A percentile compares a stretch with the other conserved stretches of the same genome.
Conservation (phyloP, 1,284 basidiomycete genomes). For the Trichosporon ovoides region DNA sequence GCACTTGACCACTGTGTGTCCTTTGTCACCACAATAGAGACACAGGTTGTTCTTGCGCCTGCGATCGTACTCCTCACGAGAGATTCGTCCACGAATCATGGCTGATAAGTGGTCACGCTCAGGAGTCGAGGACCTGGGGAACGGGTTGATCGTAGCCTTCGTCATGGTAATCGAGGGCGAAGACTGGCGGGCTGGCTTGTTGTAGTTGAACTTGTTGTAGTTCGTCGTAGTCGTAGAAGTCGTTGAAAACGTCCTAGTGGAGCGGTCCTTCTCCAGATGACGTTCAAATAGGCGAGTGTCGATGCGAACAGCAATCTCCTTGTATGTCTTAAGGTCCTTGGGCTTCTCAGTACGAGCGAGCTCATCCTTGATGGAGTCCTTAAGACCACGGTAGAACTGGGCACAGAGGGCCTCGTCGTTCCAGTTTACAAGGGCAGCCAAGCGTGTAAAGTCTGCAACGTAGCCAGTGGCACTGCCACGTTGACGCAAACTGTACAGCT, state of each 20-base stretch:
- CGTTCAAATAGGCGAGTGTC: slow-evolving; percentile 20
- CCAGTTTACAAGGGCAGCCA: slow-evolving; percentile 15
- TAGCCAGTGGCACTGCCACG: slow-evolving; percentile 17
- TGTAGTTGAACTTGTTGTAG: no score
- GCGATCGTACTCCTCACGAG: no score
- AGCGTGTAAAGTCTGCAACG: slow-evolving; percentile 14
- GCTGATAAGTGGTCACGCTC: no score
- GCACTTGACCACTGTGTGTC: neutral
- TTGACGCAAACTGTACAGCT: slow-evolving; percentile 17
- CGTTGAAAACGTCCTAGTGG: no score
- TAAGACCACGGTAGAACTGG: slow-evolving; percentile 22
- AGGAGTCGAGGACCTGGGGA: no score
- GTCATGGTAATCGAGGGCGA: no score
- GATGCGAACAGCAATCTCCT: slow-evolving; percentile 7
- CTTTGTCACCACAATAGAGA: neutral
- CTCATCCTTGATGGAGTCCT: slow-evolving; percentile 20
- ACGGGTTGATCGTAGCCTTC: no score
- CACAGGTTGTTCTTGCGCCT: neutral
- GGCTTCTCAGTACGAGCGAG: slow-evolving; percentile 5
- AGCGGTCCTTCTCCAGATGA: slow-evolving; percentile 7
- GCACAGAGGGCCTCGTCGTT: slow-evolving; percentile 15
- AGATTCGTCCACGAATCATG: no score
- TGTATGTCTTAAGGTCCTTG: slow-evolving; percentile 1
- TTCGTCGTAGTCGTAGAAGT: no score
- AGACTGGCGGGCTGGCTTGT: no score